Evolutionary conservation across 768 basidiomycete species (phyloP).

Genomic region (Auriscalpium microsporum): DNA sequence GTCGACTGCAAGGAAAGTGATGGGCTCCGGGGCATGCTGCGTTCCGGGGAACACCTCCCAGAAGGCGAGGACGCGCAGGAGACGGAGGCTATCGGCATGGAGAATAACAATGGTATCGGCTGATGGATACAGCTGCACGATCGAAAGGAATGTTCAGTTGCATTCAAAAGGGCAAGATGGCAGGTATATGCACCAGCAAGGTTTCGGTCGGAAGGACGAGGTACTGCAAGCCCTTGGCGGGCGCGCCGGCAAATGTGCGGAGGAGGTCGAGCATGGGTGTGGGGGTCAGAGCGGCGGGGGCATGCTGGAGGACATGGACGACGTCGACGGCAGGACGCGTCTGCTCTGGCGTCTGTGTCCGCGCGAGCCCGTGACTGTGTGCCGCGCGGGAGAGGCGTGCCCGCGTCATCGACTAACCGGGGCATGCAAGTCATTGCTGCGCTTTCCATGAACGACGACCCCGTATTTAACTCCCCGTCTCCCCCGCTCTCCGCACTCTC

Average conservation of each 20-base stretch:
- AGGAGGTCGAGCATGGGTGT: conserved; percentile 39
- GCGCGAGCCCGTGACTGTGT: too few relatives aligned
- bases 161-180: neutral
- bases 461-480: neutral
- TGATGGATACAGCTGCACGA: conserved; percentile 57
- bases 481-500: neutral
- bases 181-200: conserved; percentile 42
- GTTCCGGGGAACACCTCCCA: conserved; percentile 74
- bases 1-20: conserved; percentile 64
- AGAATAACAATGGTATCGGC: conserved; percentile 63
- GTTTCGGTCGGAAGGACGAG: conserved; percentile 46
- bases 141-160: conserved; percentile 4
- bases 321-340: neutral
- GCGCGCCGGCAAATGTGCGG: conserved; percentile 40
- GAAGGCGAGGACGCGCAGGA: conserved; percentile 67
- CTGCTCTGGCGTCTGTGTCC: too few relatives aligned
- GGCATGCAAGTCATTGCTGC: neutral
- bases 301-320: neutral
- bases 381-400: neutral
- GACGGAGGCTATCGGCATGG: conserved; percentile 55
- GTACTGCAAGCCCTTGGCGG: conserved; percentile 45
- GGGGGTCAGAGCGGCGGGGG: neutral
- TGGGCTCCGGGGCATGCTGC: conserved; percentile 31
- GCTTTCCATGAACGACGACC: neutral
- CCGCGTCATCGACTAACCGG: conserved; percentile 1